Percentiles rank a stretch among this genome's conserved stretches.
phyloP scores from a whole-genome alignment of 371 early-diverging fungal genomes.

The Apophysomyces elegans region DNA sequence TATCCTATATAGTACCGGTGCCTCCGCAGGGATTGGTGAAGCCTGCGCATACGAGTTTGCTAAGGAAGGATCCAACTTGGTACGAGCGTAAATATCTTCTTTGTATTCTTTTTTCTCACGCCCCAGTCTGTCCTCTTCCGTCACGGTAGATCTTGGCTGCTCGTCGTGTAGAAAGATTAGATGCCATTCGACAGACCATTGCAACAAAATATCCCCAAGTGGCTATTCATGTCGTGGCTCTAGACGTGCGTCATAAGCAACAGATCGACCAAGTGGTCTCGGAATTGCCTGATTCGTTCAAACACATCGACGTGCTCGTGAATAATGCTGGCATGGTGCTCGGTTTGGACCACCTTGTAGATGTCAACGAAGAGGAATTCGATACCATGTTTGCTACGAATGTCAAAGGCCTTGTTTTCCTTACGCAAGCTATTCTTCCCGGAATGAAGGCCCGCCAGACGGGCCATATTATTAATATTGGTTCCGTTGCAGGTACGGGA shows the following conservation, averaged over 20 bases:
- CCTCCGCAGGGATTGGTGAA: conserved; percentile 89
- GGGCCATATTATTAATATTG: conserved; percentile 91
- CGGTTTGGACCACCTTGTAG: conserved; percentile 79
- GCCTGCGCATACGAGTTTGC: conserved; percentile 90
- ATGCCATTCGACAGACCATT: conserved; percentile 59
- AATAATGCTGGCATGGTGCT: conserved; percentile 79
- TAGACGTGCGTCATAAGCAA: conserved; percentile 76
- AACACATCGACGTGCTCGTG: conserved; percentile 77
- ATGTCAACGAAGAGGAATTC: conserved; percentile 64
- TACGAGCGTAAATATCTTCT: conserved; percentile 20
- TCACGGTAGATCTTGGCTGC: conserved; percentile 71
- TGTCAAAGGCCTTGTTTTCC: conserved; percentile 82
- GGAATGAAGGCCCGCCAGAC: conserved; percentile 75
- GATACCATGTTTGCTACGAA: conserved; percentile 92
- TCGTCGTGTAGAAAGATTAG: conserved; percentile 76
- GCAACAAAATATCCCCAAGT: conserved; percentile 53
- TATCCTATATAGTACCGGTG: conserved; percentile 76
- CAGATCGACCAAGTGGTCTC: conserved; percentile 62
- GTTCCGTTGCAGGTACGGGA: conserved; percentile 79
- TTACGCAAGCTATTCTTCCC: conserved; percentile 86
- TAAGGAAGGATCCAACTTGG: conserved; percentile 75
- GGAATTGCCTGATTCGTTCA: conserved; percentile 58
- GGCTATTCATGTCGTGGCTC: conserved; percentile 61
- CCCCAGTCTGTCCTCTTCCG: background rate
- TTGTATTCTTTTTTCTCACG: background rate